Evolutionary conservation across 805 yeast genomes (phyloP).

Genomic region (Suhomyces kilbournensis): DNA sequence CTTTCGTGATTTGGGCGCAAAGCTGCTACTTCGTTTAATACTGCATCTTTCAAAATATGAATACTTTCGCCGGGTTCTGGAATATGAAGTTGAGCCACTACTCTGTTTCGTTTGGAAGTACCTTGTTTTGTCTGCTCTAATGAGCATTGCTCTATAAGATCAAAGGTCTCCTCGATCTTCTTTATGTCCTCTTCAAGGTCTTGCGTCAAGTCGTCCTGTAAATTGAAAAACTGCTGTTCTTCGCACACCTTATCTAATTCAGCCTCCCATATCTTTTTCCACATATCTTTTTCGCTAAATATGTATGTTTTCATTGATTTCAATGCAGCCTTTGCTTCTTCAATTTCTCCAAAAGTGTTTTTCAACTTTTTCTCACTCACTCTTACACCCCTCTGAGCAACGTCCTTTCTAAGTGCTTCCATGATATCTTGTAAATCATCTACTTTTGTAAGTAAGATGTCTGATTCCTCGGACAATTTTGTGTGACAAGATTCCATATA

Average conservation of each 20-base stretch:
- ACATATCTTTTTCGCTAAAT: slow-evolving; percentile 66
- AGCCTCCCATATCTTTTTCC: slow-evolving; percentile 91
- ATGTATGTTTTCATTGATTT: slow-evolving; percentile 59
- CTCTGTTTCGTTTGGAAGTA: slow-evolving; percentile 35
- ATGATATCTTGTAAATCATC: slow-evolving; percentile 91
- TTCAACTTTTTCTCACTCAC: slow-evolving; percentile 73
- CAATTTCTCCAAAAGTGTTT: slow-evolving; percentile 62
- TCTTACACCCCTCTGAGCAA: slow-evolving; percentile 84
- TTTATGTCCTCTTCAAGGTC: slow-evolving; percentile 80
- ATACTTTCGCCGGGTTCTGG: slow-evolving; percentile 64
- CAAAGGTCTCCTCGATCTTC: slow-evolving; percentile 78
- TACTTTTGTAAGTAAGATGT: slow-evolving; percentile 66
- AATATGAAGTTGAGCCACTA: slow-evolving; percentile 43
- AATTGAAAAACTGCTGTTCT: slow-evolving; percentile 87
- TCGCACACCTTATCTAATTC: slow-evolving; percentile 88
- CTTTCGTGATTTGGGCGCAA: slow-evolving; percentile 80
- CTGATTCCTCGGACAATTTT: slow-evolving; percentile 74
- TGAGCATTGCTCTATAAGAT: slow-evolving; percentile 75
- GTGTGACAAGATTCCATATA: slow-evolving; percentile 77
- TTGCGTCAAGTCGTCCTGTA: slow-evolving; percentile 80
- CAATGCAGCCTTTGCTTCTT: slow-evolving; percentile 52
- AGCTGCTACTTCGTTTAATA: slow-evolving; percentile 74
- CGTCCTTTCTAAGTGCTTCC: slow-evolving; percentile 86
- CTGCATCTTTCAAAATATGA: slow-evolving; percentile 66
- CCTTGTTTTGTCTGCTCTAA: slow-evolving; percentile 70